Evolutionary conservation across 495 filamentous ascomycete species (phyloP), one percentile per base, ranked within the genome.

Genomic region (Neurospora sp.): DNA sequence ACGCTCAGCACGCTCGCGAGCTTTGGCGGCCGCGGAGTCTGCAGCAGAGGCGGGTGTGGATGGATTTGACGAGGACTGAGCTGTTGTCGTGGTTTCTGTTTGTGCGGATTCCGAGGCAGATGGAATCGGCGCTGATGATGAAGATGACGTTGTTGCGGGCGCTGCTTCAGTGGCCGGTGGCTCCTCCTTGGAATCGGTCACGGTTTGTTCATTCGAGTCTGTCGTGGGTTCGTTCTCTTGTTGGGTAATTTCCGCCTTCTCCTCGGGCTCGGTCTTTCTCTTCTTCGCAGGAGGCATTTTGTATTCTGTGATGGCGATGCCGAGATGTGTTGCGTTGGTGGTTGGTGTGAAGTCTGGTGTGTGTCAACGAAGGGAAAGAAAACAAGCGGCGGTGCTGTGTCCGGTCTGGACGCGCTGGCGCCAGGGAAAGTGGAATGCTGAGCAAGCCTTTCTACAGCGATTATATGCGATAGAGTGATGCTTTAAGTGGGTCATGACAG

Each of bases 1-100:
- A 69, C 89, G 87, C 72, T 88, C 88, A 75, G 86, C 78, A 35
- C 90, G 88, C 27, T 90, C 90, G 75, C 86, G 82, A 4, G 85
- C 81, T 72, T 86, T 88, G 42, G 83, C 78, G 9, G 83, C 81
- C 7, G 85, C 82, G 18, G 54, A 66, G 72, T 84, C 83, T 71
- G 70, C 44, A 37, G 77, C 62, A 5, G 79, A 71, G 41, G 73
- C 59, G 31, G 76, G 40, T 31, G 72, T 8, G n/a, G 73, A 18
- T 41, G 70, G 10, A 1, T 44, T 39, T 4, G 76, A 31, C 16
- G 74, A 35, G 44, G 75, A 27, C 59, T 74, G 31, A 27, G 73
- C 31, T 23, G 16, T 37, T 41, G 70, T 69, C 0, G 69, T 44
- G 8, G 71, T 38, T 70, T 40, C 41, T 35, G 71, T 20, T n/a